phyloP scores from a whole-genome alignment of 2,329 filamentous ascomycete genomes.

The Monosporascus sp. region DNA sequence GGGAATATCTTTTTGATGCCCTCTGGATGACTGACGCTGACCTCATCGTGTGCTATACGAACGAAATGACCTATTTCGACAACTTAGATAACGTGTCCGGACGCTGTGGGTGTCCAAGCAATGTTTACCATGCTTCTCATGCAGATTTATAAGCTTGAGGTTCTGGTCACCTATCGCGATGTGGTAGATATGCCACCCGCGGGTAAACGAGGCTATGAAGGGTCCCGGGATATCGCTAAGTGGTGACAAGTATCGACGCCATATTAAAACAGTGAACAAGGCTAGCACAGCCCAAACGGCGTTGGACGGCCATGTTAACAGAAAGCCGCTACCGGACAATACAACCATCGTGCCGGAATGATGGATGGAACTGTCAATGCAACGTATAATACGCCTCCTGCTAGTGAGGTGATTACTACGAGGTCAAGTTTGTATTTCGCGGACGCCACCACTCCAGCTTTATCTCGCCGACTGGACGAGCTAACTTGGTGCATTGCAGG shows the following conservation, averaged over 20 bases:
- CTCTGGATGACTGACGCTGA: not conserved
- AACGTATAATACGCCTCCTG: no score
- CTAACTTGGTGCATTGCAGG: no score
- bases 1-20: not conserved
- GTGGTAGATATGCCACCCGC: not conserved
- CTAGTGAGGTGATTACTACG: no score
- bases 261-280: not conserved
- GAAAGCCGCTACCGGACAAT: no score
- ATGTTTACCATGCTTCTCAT: conserved; percentile 1
- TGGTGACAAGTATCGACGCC: not conserved
- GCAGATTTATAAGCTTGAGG: not conserved
- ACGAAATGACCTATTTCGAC: not conserved
- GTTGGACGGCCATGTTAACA: no score
- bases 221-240: not conserved
- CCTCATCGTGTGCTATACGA: not conserved
- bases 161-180: not conserved
- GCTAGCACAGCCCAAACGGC: no score
- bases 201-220: not conserved
- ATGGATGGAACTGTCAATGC: no score
- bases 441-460: no score
- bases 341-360: no score
- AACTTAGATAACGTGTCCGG: no score
- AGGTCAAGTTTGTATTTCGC: no score
- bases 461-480: no score
- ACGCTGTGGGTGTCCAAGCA: not conserved